These are phyloP conservation scores for Botrytis fabae DNA, from an alignment of 2,329 filamentous ascomycete genomes.

Conservation along the genomic window DNA sequence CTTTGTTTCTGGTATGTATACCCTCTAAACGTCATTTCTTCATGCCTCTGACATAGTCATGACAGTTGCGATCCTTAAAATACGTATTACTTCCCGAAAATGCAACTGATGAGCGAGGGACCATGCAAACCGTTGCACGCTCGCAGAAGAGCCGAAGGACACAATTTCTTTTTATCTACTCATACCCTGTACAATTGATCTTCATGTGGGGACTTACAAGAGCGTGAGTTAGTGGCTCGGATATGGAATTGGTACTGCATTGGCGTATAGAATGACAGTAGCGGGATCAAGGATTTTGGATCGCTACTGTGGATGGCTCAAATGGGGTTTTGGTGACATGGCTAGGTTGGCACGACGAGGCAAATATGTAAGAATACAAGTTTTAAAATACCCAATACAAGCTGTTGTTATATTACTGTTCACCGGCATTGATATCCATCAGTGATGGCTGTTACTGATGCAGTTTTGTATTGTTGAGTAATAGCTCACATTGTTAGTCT, in stretches of 20 bases:
- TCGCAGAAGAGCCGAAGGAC: constrained; percentile 85
- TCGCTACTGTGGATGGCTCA: not conserved
- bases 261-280: constrained; percentile 7
- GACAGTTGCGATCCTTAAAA: constrained; percentile 85
- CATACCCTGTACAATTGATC: constrained; percentile 87
- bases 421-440: not conserved
- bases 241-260: constrained; percentile 2
- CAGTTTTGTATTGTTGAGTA: not conserved
- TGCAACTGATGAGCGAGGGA: constrained; percentile 59
- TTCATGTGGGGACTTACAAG: constrained; percentile 83
- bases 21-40: not conserved
- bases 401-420: not conserved
- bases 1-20: constrained; percentile 82
- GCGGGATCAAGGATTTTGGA: constrained; percentile 8
- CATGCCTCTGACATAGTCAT: not conserved
- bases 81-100: constrained; percentile 93
- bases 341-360: not conserved
- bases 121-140: constrained; percentile 71
- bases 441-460: not conserved
- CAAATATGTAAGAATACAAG: constrained; percentile 10
- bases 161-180: constrained; percentile 91
- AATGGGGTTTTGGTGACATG: not conserved
- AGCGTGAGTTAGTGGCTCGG: constrained; percentile 25
- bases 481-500: not conserved
- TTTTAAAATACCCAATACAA: constrained; percentile 18